Conservation (phyloP, 208 protist genomes). For the Naegleria gruberi region DNA sequence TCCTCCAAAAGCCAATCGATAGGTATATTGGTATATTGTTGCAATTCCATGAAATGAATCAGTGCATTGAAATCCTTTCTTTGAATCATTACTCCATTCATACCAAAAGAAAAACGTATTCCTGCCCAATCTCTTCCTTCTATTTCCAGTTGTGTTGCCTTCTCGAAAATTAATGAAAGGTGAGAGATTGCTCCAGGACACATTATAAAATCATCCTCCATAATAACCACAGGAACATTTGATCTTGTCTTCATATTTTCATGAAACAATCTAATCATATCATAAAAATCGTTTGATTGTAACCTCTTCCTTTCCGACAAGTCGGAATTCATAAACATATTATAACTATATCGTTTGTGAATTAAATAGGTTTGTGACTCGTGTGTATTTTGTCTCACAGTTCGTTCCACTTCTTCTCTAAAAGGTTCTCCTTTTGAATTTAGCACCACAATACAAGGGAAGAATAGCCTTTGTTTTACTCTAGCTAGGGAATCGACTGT, state of each 20-base stretch:
- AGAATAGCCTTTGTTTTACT: neutral
- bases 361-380: neutral
- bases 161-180: neutral
- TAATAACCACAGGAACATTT: too few species aligned
- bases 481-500: neutral
- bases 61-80: neutral
- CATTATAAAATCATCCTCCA: neutral
- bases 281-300: neutral
- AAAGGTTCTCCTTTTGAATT: neutral
- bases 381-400: too few species aligned
- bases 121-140: neutral
- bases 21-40: neutral
- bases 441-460: neutral
- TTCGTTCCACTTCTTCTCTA: neutral
- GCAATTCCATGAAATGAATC: neutral
- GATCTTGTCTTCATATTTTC: neutral
- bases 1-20: neutral
- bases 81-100: neutral
- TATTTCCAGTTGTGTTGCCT: neutral
- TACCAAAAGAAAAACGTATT: neutral
- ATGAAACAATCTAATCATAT: neutral
- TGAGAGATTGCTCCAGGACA: neutral
- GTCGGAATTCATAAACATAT: neutral
- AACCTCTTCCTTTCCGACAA: neutral
- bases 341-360: too few species aligned